A percentile compares a stretch with the other conserved stretches of the same genome.
Evolutionary conservation across 306 rosid species (phyloP).

Genomic region (Adenanthera pavonina): DNA sequence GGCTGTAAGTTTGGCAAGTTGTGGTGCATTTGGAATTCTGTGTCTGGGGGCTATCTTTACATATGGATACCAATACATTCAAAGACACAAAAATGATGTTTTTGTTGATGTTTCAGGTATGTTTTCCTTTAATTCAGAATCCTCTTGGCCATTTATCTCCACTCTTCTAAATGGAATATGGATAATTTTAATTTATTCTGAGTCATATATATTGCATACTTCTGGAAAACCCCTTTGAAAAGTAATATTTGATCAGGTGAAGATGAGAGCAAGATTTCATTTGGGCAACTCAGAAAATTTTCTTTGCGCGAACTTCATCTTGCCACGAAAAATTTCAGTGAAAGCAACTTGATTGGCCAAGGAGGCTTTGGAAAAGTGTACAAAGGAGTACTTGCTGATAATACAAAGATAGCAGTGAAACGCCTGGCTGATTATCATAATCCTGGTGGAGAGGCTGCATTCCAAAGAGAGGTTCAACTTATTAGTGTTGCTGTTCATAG

Average conservation of each 20-base stretch:
- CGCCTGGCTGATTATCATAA: slow-evolving; percentile 80
- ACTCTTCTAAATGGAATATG: background rate
- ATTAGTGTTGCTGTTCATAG: slow-evolving; percentile 92
- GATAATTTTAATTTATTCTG: background rate
- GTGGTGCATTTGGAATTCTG: slow-evolving; percentile 67
- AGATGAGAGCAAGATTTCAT: slow-evolving; percentile 73
- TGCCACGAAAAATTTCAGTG: slow-evolving; percentile 81
- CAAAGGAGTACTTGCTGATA: slow-evolving; percentile 78
- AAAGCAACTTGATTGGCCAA: slow-evolving; percentile 83
- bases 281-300: slow-evolving; percentile 78
- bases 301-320: slow-evolving; percentile 88
- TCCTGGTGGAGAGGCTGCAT: slow-evolving; percentile 96
- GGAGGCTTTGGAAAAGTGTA: slow-evolving; percentile 99
- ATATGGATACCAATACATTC: slow-evolving; percentile 52
- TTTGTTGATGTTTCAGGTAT: slow-evolving; percentile 89
- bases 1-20: slow-evolving; percentile 61
- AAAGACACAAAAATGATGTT: slow-evolving; percentile 50
- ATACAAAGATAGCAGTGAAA: slow-evolving; percentile 79
- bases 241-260: slow-evolving; percentile 61
- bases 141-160: background rate
- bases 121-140: slow-evolving; percentile 26
- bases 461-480: slow-evolving; percentile 85
- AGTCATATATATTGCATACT: background rate
- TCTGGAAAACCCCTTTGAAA: slow-evolving; percentile 24
- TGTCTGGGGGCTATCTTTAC: slow-evolving; percentile 60